A percentile compares a stretch with the other conserved stretches of the same genome.
These are phyloP conservation scores for Ligustrum vulgare DNA, from an alignment of 257 asterid genomes.

Conservation along the genomic window DNA sequence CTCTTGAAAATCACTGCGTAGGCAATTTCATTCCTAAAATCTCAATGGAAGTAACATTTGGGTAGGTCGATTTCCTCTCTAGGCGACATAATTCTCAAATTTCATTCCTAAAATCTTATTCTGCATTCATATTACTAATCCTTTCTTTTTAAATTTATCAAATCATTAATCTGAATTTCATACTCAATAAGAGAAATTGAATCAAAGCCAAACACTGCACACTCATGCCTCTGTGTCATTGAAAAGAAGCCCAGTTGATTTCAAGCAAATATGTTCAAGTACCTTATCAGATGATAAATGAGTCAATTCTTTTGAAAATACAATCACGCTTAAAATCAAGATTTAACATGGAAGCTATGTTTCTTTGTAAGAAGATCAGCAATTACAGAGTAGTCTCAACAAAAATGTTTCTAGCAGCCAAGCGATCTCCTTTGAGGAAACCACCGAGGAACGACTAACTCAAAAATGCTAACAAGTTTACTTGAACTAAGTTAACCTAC, in stretches of 20 bases:
- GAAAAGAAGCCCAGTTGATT: too few species aligned
- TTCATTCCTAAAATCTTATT: too few species aligned
- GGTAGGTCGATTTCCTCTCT: neutral
- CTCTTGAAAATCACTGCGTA: neutral
- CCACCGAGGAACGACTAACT: neutral
- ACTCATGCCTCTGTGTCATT: too few species aligned
- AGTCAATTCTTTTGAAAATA: too few species aligned
- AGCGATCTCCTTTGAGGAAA: conserved; percentile 22
- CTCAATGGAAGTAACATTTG: neutral
- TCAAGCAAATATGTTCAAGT: too few species aligned
- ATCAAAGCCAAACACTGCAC: too few species aligned
- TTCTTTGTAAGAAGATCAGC: neutral
- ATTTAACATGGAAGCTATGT: conserved; percentile 9
- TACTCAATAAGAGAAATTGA: too few species aligned
- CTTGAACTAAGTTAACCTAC: conserved; percentile 5
- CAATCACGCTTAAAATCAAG: too few species aligned
- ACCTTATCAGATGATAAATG: too few species aligned
- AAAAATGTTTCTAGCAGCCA: conserved; percentile 25
- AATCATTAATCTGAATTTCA: too few species aligned
- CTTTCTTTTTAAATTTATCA: too few species aligned
- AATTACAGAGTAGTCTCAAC: conserved; percentile 19
- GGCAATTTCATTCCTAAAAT: neutral
- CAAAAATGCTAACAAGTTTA: conserved; percentile 16
- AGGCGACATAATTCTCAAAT: neutral
- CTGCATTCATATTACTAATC: too few species aligned